Evolutionary conservation across 164 flowering plant genomes (phyloP).

Genomic region (Aristolochia fimbriata): DNA sequence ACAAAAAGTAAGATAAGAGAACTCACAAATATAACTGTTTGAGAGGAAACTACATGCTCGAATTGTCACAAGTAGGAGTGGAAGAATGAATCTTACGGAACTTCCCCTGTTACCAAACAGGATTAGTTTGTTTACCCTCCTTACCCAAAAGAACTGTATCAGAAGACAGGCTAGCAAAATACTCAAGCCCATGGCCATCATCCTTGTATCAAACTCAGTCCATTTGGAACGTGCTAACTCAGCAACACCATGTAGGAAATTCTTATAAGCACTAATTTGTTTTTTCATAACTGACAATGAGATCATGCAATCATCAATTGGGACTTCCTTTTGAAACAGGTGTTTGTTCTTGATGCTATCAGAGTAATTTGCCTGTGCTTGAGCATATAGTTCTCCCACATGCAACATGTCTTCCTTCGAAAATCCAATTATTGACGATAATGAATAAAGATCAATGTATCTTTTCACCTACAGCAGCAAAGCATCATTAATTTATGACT

Average conservation of each 20-base stretch:
- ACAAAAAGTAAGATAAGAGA: background rate
- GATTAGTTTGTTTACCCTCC: constrained; percentile 21
- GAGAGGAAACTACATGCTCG: constrained; percentile 87
- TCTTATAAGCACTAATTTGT: constrained; percentile 49
- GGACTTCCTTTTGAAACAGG: constrained; percentile 4
- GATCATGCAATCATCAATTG: constrained; percentile 19
- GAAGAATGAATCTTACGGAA: constrained; percentile 23
- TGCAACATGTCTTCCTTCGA: constrained; percentile 65
- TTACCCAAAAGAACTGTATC: constrained; percentile 39
- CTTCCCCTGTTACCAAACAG: constrained; percentile 17
- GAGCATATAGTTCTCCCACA: constrained; percentile 41
- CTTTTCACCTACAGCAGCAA: constrained; percentile 64
- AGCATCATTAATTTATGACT: too few species aligned
- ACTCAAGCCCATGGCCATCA: constrained; percentile 67
- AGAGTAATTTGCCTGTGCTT: constrained; percentile 51
- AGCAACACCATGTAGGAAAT: constrained; percentile 59
- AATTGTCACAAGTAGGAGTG: constrained; percentile 41
- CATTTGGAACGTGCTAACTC: constrained; percentile 92
- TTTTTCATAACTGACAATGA: constrained; percentile 26
- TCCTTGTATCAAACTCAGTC: constrained; percentile 78
- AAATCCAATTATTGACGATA: constrained; percentile 86
- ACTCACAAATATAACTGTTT: constrained; percentile 91
- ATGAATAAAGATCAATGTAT: constrained; percentile 80
- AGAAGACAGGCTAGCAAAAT: constrained; percentile 49
- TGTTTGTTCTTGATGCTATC: constrained; percentile 14